Percentiles rank a stretch among this genome's conserved stretches.
Conservation (phyloP, 1,284 basidiomycete genomes). For the Pseudozyma sp. region DNA sequence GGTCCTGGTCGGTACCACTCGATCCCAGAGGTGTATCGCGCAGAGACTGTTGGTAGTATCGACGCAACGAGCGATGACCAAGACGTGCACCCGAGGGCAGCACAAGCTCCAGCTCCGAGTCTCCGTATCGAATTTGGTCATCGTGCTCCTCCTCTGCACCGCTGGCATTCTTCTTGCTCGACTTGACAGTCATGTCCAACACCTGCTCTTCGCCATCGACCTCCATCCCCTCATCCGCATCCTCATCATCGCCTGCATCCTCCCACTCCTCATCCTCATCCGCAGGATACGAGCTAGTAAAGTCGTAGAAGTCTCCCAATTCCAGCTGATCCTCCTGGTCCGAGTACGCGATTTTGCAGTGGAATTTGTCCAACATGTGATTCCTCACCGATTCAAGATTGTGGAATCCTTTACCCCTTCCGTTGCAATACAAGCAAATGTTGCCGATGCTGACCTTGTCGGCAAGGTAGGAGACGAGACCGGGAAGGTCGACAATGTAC, state of each 20-base stretch:
- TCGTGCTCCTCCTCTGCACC: conserved; percentile 73
- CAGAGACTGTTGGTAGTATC: conserved; percentile 82
- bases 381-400: conserved; percentile 58
- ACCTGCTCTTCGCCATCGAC: conserved; percentile 37
- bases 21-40: conserved; percentile 50
- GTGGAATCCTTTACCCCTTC: conserved; percentile 59
- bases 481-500: conserved; percentile 84
- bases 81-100: conserved; percentile 91
- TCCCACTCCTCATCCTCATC: conserved; percentile 66
- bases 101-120: conserved; percentile 83
- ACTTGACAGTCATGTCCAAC: conserved; percentile 18
- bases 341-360: conserved; percentile 96
- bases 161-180: conserved; percentile 3
- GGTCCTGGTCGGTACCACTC: conserved; percentile 7
- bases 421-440: conserved; percentile 85
- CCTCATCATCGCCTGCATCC: conserved; percentile 34
- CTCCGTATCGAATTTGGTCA: conserved; percentile 70
- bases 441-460: conserved; percentile 94
- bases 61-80: conserved; percentile 86
- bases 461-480: conserved; percentile 86
- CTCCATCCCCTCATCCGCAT: conserved; percentile 47
- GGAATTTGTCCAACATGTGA: conserved; percentile 71
- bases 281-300: conserved; percentile 80
- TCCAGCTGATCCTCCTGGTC: conserved; percentile 83
- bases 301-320: conserved; percentile 94